phyloP scores from a whole-genome alignment of 768 basidiomycete species.

The Neoboletus subvelutipes region DNA sequence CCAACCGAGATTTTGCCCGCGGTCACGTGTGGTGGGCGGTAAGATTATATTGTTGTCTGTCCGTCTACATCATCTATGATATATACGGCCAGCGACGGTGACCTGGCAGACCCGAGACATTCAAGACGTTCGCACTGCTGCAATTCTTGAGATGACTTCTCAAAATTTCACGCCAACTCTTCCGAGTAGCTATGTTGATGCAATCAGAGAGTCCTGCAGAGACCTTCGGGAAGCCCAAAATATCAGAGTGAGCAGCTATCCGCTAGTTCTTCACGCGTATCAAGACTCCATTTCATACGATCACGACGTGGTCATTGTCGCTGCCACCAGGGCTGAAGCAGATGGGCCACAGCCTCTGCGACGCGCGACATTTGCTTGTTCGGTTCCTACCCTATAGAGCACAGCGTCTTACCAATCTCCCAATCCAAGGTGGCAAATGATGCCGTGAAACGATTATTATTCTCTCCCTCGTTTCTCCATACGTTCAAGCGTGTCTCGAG shows the following conservation, averaged over 20 bases:
- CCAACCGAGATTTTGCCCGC: neutral
- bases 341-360: neutral
- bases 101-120: neutral
- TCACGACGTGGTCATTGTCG: neutral
- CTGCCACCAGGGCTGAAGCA: neutral
- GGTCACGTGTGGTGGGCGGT: conserved; percentile 20
- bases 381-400: neutral
- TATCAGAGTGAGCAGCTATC: conserved; percentile 47
- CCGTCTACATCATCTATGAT: too few species aligned
- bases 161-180: conserved; percentile 38
- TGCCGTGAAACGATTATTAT: conserved; percentile 59
- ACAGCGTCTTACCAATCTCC: conserved; percentile 11
- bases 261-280: neutral
- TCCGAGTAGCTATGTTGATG: conserved; percentile 46
- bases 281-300: neutral
- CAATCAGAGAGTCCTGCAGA: conserved; percentile 54
- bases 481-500: conserved; percentile 62
- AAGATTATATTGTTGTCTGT: conserved; percentile 10
- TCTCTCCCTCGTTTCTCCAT: conserved; percentile 60
- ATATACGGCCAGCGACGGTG: too few species aligned
- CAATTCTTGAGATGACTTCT: conserved; percentile 11
- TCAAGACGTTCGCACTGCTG: neutral
- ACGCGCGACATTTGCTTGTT: neutral
- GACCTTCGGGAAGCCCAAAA: conserved; percentile 45
- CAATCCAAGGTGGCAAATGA: conserved; percentile 52